Evolutionary conservation across 768 basidiomycete genomes (phyloP).

Genomic region (Royoungia palumana): DNA sequence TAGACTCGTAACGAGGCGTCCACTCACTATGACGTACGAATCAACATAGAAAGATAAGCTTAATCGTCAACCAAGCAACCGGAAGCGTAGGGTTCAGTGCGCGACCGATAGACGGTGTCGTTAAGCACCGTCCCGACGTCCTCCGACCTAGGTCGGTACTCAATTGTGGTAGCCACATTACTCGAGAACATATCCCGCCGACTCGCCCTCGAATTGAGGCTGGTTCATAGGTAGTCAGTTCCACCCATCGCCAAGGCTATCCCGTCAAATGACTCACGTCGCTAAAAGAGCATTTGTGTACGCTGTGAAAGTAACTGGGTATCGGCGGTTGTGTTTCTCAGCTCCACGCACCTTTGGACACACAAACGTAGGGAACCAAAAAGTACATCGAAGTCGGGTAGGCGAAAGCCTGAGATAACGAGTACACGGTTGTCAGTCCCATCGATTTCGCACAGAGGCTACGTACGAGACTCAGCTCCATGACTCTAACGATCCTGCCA

Average conservation of each 20-base stretch:
- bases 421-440: too few relatives aligned
- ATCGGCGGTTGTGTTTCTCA: not conserved
- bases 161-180: not conserved
- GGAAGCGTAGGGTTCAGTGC: too few relatives aligned
- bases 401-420: not conserved
- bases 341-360: not conserved
- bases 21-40: too few relatives aligned
- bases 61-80: too few relatives aligned
- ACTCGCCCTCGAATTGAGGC: not conserved
- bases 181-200: not conserved
- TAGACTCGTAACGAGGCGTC: too few relatives aligned
- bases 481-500: not conserved
- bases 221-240: too few relatives aligned
- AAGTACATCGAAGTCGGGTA: not conserved
- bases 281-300: slow-evolving; percentile 2
- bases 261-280: not conserved
- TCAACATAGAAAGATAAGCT: too few relatives aligned
- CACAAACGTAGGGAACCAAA: not conserved
- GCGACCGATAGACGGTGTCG: too few relatives aligned
- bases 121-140: too few relatives aligned
- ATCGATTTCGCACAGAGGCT: not conserved
- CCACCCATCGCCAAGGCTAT: too few relatives aligned
- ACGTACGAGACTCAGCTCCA: not conserved
- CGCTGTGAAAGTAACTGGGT: not conserved
- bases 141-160: too few relatives aligned